Base-by-base conservation (phyloP, 2,329 filamentous ascomycete genomes). In the Elsinoe arachidis region DNA sequence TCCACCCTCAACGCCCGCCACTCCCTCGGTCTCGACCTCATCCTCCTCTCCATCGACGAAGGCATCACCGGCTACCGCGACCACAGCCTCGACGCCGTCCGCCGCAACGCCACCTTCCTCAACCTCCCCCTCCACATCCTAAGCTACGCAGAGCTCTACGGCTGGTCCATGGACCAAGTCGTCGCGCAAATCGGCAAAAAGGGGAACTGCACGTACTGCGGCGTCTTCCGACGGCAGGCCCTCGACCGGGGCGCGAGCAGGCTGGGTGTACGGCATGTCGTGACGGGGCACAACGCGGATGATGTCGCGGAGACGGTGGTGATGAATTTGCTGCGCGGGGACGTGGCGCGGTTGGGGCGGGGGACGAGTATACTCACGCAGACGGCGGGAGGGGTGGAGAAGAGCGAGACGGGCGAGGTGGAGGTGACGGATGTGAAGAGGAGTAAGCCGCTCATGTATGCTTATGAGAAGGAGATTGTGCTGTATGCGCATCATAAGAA, bases 131-230 rank as follows among this genome's bases (percentile, higher is more conserved):
- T 99, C 51, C 88, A 90, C 65, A 95, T 99, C 57, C 83, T 99
- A 52, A 90, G 92, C 52, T 99, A 99, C 67, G 86, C 86, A 56
- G 88, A 96, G 67, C 77, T 99, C 9, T 99, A 99, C 70, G 93
- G 92, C 7, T 99, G 93, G 93, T 96, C 91, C 1, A 99, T 99
- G 93, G 93, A 99, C 68, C 90, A 97, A 68, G 93, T 99, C 9
- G 95, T 99, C 3, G 88, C 91, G 66, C 89, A 92, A 49, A 88
- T 99, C 53, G 93, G 93, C 12, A 97, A 96, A 76, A 97, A 96
- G 72, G 91, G 92, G 30, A 99, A 99, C 72, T 99, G 93, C 79
- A 99, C 95, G 30, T 99, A 99, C 68, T 99, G 93, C 67, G 93
- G 93, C 12, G 93, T 99, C 15, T 99, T 99, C 69, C 80, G 93